Percentiles rank a stretch among this genome's conserved stretches.
These are phyloP conservation scores for Blastomyces emzantsi DNA, from an alignment of 2,329 filamentous ascomycete species.

Conservation along the genomic window DNA sequence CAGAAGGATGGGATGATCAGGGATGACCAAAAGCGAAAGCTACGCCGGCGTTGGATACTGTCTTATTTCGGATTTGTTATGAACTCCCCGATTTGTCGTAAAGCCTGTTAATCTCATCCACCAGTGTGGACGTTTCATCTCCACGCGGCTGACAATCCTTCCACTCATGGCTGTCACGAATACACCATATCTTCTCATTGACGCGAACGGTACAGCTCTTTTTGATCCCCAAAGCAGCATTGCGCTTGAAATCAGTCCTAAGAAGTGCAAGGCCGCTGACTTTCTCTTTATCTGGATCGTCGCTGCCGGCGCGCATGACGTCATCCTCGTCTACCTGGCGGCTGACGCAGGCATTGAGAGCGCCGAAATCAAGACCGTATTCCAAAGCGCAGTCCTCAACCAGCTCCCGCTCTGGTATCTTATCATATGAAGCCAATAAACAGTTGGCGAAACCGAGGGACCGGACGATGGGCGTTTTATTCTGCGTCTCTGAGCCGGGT, in stretches of 20 bases:
- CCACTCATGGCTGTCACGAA: constrained; percentile 72
- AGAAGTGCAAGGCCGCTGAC: constrained; percentile 39
- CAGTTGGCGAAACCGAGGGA: constrained; percentile 93
- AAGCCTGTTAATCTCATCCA: constrained; percentile 66
- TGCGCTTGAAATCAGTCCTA: constrained; percentile 43
- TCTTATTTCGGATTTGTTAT: too few species aligned
- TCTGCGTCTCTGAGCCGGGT: constrained; percentile 43
- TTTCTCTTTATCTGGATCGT: constrained; percentile 51
- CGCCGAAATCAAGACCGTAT: constrained; percentile 74
- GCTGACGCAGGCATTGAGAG: constrained; percentile 72
- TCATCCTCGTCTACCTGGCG: constrained; percentile 62
- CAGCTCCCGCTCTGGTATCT: constrained; percentile 69
- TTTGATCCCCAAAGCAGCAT: constrained; percentile 52
- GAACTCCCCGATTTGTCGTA: constrained; percentile 36
- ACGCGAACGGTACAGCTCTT: constrained; percentile 73
- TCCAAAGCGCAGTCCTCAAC: constrained; percentile 83
- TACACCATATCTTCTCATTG: constrained; percentile 70
- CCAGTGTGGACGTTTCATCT: constrained; percentile 50
- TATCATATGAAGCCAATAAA: constrained; percentile 61
- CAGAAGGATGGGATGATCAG: background rate
- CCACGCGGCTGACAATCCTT: constrained; percentile 61
- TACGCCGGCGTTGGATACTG: background rate
- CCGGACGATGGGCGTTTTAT: constrained; percentile 63
- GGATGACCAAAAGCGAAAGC: background rate
- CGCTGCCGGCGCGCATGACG: constrained; percentile 41